phyloP scores from a whole-genome alignment of 306 rosid genomes.

The Chamaecrista fasciculata region DNA sequence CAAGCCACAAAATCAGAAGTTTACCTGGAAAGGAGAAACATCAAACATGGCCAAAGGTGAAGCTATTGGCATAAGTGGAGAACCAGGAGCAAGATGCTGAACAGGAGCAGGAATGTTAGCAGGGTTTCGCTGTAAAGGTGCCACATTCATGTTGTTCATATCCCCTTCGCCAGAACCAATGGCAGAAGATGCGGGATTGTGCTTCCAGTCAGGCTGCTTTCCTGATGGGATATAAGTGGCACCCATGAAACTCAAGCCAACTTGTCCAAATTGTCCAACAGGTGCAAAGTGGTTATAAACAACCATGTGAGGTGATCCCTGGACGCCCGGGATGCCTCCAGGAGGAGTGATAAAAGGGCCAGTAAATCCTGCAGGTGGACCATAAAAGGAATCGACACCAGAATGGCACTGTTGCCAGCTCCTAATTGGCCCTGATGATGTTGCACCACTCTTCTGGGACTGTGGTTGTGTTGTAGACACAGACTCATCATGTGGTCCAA shows the following conservation, averaged over 20 bases:
- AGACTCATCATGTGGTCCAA: constrained; percentile 87
- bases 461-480: constrained; percentile 59
- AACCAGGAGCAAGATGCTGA: constrained; percentile 95
- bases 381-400: constrained; percentile 88
- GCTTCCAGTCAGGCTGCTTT: constrained; percentile 98
- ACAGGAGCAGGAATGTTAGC: constrained; percentile 64
- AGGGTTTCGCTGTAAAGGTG: constrained; percentile 64
- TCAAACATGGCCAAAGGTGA: constrained; percentile 92
- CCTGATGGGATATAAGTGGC: constrained; percentile 89
- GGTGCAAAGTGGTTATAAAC: constrained; percentile 98
- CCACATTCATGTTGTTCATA: constrained; percentile 64
- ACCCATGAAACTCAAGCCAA: constrained; percentile 98
- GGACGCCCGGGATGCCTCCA: constrained; percentile 91
- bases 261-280: constrained; percentile 95
- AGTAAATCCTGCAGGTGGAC: constrained; percentile 85
- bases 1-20: constrained; percentile 10
- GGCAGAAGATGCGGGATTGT: constrained; percentile 65
- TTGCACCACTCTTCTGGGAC: constrained; percentile 57
- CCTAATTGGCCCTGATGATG: constrained; percentile 66
- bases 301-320: constrained; percentile 97
- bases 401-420: constrained; percentile 94
- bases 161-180: constrained; percentile 64
- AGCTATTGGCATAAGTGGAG: constrained; percentile 90
- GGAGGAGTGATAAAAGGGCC: constrained; percentile 90
- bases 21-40: constrained; percentile 95